phyloP scores from a whole-genome alignment of 2,329 filamentous ascomycete species.

The Cladosporium sp. region DNA sequence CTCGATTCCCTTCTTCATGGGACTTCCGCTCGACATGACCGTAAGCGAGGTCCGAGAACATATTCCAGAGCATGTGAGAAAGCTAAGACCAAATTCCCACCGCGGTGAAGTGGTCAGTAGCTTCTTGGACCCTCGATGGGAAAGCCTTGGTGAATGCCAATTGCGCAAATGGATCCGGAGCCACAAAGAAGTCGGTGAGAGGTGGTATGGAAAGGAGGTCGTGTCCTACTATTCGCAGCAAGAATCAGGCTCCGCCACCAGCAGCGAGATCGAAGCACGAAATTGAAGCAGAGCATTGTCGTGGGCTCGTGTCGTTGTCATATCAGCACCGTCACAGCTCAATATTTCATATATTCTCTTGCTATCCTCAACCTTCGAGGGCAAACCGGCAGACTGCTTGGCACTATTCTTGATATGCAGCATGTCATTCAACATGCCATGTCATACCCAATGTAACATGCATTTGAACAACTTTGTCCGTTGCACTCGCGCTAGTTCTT shows the following conservation, averaged over 20 bases:
- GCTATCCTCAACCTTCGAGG: no score
- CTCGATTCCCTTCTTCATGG: slow-evolving; percentile 42
- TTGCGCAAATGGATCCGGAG: slow-evolving; percentile 39
- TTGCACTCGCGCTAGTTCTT: no score
- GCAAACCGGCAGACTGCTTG: no score
- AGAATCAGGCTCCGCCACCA: neutral
- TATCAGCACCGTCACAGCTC: no score
- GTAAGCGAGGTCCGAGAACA: slow-evolving; percentile 44
- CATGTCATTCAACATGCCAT: no score
- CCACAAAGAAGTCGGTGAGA: slow-evolving; percentile 37
- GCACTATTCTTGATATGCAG: no score
- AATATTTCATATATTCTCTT: no score
- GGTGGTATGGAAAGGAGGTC: slow-evolving; percentile 38
- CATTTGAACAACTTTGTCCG: no score
- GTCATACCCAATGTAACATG: no score
- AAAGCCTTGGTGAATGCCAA: slow-evolving; percentile 41
- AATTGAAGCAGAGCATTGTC: no score
- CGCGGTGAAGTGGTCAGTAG: slow-evolving; percentile 24
- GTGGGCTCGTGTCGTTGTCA: no score
- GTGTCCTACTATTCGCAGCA: slow-evolving; percentile 29
- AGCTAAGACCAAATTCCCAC: slow-evolving; percentile 23
- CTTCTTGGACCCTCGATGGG: slow-evolving; percentile 37
- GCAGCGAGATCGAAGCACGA: no score
- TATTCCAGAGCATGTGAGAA: slow-evolving; percentile 32
- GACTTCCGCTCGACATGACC: slow-evolving; percentile 38